phyloP scores from a whole-genome alignment of 495 filamentous ascomycete genomes.

The Aspergillus avenaceus region DNA sequence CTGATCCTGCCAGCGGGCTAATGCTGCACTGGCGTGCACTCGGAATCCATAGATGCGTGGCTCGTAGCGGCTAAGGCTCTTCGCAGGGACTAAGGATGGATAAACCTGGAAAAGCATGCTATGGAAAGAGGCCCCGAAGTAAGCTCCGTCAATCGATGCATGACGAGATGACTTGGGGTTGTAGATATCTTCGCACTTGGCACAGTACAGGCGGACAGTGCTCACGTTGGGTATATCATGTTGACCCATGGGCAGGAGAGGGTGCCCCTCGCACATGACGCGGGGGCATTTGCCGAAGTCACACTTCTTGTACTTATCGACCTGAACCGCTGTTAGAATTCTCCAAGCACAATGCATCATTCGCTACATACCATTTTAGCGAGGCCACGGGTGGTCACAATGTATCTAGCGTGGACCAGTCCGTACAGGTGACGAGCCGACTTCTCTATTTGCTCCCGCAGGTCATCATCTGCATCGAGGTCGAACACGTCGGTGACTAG shows the following conservation, averaged over 20 bases:
- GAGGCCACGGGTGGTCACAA: constrained; percentile 90
- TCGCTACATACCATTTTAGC: constrained; percentile 80
- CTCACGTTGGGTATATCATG: constrained; percentile 80
- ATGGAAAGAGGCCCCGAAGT: constrained; percentile 97
- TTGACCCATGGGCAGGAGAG: constrained; percentile 88
- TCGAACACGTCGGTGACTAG: constrained; percentile 99
- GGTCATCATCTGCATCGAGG: constrained; percentile 96
- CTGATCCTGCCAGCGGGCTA: constrained; percentile 85
- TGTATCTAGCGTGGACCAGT: constrained; percentile 93
- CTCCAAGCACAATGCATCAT: neutral
- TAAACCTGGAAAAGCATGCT: constrained; percentile 99
- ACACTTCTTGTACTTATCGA: constrained; percentile 97
- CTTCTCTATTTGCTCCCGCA: constrained; percentile 97
- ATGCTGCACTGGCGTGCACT: constrained; percentile 82
- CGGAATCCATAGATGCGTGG: constrained; percentile 92
- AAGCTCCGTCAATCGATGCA: constrained; percentile 90
- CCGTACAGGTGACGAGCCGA: constrained; percentile 95
- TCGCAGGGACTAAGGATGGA: constrained; percentile 78
- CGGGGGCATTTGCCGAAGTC: constrained; percentile 98
- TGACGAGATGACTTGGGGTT: constrained; percentile 98
- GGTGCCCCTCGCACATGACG: constrained; percentile 86
- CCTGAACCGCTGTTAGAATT: constrained; percentile 45
- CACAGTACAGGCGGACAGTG: constrained; percentile 94
- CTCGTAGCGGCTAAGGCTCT: constrained; percentile 79
- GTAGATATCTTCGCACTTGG: constrained; percentile 96